phyloP scores from a whole-genome alignment of 2,329 filamentous ascomycete species.

The Colletotrichum coccodes region DNA sequence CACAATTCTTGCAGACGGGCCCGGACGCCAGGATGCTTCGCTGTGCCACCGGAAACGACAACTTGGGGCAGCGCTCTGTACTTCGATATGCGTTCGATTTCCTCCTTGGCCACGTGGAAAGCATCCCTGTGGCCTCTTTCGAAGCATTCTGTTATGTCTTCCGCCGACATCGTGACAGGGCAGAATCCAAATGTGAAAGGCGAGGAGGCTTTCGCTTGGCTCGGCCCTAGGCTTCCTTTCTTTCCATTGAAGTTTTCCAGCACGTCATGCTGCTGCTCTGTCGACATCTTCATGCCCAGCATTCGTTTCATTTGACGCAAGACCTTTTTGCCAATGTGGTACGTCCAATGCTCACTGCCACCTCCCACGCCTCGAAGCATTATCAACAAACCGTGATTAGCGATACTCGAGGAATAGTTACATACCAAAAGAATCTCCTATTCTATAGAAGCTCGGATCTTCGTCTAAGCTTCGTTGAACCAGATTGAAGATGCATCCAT shows the following conservation, averaged over 20 bases:
- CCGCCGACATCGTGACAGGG: too few relatives aligned
- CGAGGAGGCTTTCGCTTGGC: too few relatives aligned
- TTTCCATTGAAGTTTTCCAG: neutral
- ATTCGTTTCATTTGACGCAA: neutral
- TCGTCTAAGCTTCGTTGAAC: neutral
- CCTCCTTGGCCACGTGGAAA: neutral
- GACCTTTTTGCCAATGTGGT: neutral
- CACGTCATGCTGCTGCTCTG: too few relatives aligned
- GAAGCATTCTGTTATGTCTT: neutral
- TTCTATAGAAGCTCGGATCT: neutral
- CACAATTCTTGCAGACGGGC: neutral
- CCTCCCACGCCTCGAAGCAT: neutral
- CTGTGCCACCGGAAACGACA: neutral
- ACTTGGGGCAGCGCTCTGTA: neutral
- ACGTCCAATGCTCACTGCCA: neutral
- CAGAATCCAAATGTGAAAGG: too few relatives aligned
- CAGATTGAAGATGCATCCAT: neutral
- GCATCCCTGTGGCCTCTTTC: neutral
- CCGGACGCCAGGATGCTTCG: neutral
- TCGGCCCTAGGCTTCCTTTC: neutral
- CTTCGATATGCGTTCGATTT: neutral
- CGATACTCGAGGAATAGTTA: too few relatives aligned
- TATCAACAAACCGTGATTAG: neutral
- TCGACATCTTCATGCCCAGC: neutral
- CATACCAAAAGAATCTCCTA: neutral